Base-by-base conservation (phyloP, 768 basidiomycete species). In the Fistulinella prunicolor region DNA sequence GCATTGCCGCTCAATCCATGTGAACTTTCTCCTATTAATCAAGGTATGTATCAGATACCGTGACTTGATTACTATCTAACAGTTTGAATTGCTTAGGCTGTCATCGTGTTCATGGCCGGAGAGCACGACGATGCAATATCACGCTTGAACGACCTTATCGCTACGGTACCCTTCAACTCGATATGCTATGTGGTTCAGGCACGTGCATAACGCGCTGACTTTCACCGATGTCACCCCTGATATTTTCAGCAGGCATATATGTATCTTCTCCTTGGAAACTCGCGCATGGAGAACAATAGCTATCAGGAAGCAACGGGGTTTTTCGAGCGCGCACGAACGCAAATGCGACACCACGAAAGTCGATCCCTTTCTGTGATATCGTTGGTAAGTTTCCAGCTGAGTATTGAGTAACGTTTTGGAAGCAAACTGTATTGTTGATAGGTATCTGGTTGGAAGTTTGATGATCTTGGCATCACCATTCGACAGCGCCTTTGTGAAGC, bases 401-500 rank as follows among this genome's bases (percentile, higher is more conserved):
- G 13, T 19, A 14, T 14, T 7, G 13, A 10, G 6, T 6, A 28
- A 28, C 6, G 6, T 10, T 28, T 28, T 28, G 22, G n/a, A 20
- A 14, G 9, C 7, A 6, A 2, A 21, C 6, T 10, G 4, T 6
- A 4, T 39, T 4, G 6, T 17, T 40, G 20, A 28, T 20, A 55
- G 54, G 43, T 55, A 17, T 49, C 21, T 4, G 54, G 47, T 13
- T 55, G 51, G 50, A 42, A 22, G 1, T 49, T 53, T 30, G 47
- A 53, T 9, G 9, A 24, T 32, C 21, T 53, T 9, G 14, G 3
- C 6, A 34, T 46, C n/a, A 34, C 17, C 1, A 32, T 49, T 29
- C 42, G 12, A 16, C 40, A 37, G 6, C 17, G 41, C 10, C 34
- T 49, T 20, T 55, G 54, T n/a, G 50, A 52, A 22, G 30, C 45